Percentiles rank a stretch among this genome's conserved stretches.
These are phyloP conservation scores for Fusarium anthophilum DNA, from an alignment of 2,329 filamentous ascomycete genomes.

Conservation along the genomic window DNA sequence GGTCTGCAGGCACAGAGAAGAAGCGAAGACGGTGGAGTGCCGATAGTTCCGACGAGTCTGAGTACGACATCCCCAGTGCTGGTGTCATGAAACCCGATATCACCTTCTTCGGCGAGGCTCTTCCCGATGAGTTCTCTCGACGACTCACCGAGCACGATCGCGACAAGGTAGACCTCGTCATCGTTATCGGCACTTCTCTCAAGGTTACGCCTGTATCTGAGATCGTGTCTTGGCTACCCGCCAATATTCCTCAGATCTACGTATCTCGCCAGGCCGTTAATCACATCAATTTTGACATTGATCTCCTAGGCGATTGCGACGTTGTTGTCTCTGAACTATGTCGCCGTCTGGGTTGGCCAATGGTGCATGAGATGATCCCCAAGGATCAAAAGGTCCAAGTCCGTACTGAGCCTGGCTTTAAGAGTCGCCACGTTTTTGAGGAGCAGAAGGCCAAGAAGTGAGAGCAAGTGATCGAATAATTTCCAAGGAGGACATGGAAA, in stretches of 20 bases:
- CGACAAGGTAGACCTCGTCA: conserved; percentile 83
- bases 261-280: conserved; percentile 84
- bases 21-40: conserved; percentile 52
- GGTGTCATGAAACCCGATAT: conserved; percentile 98
- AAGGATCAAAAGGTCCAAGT: conserved; percentile 69
- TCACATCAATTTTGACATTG: conserved; percentile 96
- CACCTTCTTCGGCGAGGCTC: conserved; percentile 93
- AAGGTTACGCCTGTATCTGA: conserved; percentile 96
- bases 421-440: conserved; percentile 52
- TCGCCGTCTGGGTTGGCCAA: conserved; percentile 79
- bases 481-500: not conserved
- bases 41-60: conserved; percentile 56
- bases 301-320: conserved; percentile 95
- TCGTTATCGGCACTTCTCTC: conserved; percentile 95
- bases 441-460: conserved; percentile 25
- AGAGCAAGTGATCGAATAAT: not conserved
- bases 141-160: conserved; percentile 85
- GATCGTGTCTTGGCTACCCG: conserved; percentile 81
- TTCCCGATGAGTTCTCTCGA: conserved; percentile 84
- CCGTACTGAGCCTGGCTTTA: conserved; percentile 47
- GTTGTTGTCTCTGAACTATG: conserved; percentile 88
- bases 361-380: conserved; percentile 87
- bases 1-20: conserved; percentile 53
- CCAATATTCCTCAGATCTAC: conserved; percentile 88
- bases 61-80: conserved; percentile 67